Percentiles rank a stretch among this genome's conserved stretches.
These are phyloP conservation scores for Amauroascus verrucosus DNA, from an alignment of 2,329 filamentous ascomycete species.

Conservation along the genomic window DNA sequence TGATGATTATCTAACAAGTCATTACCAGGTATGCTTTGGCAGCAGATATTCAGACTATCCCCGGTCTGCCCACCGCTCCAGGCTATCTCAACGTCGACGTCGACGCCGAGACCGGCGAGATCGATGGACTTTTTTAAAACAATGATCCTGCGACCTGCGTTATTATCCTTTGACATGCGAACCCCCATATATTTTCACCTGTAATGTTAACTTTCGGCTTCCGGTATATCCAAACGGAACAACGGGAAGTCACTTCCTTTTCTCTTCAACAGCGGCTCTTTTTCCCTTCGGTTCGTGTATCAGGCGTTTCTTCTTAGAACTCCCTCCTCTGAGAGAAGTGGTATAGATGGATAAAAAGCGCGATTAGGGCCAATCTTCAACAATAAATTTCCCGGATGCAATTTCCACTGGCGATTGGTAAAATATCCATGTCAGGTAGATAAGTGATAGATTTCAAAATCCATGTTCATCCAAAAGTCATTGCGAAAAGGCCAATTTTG, in stretches of 20 bases:
- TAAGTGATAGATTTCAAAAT: not conserved
- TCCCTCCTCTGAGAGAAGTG: not conserved
- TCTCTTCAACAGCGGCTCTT: not conserved
- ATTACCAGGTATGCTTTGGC: conserved; percentile 68
- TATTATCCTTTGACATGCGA: not conserved
- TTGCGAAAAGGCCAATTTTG: no score
- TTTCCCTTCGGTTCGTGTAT: not conserved
- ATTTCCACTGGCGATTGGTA: not conserved
- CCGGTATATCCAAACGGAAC: not conserved
- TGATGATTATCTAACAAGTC: conserved; percentile 33
- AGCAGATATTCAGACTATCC: conserved; percentile 96
- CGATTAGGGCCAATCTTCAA: not conserved
- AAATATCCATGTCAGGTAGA: not conserved
- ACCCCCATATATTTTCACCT: not conserved
- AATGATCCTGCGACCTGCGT: not conserved
- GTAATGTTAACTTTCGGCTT: not conserved
- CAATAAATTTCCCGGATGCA: not conserved
- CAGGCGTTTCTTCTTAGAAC: not conserved
- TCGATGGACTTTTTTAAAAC: conserved; percentile 76
- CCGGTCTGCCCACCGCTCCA: conserved; percentile 84
- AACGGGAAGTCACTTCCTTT: not conserved
- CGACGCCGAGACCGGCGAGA: conserved; percentile 71
- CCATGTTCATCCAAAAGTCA: no score
- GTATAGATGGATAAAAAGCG: not conserved
- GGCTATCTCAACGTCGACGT: conserved; percentile 90